Evolutionary conservation across 1,139 yeast genomes (phyloP), one percentile per base, ranked within the genome.

Genomic region (Suhomyces terraborum): DNA sequence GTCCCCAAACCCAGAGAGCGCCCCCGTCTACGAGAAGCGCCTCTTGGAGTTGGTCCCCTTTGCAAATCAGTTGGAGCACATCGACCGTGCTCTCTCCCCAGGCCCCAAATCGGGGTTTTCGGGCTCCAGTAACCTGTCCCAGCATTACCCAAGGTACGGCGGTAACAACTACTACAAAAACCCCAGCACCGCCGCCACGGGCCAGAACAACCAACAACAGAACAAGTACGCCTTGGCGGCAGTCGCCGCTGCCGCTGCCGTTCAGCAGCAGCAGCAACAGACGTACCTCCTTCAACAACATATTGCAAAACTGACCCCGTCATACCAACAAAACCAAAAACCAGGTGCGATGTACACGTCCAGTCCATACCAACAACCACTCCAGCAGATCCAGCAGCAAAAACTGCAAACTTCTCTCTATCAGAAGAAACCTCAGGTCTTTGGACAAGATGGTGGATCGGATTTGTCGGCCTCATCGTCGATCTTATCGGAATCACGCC

Each of bases 221-320:
- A 54, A 55, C 40, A 58, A 59, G 45, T 61, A 58, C 43, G 59
- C 66, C 1, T 51, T 58, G 33, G 64, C 66, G 9, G 58, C 66
- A 2, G 66, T 59, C 5, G 65, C 66, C 3, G 63, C 64, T 1
- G 66, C 67, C 1, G 65, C 66, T 6, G 64, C 65, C 1, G 55
- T 46, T 27, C 54, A 55, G 30, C 54, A 45, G 16, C 50, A 49
- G 10, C 50, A 50, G 32, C 55, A 49, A 27, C 49, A 51, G 27
- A 40, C 39, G 29, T 46, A 42, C 33, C 42, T 47, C 22, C 45
- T 50, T 14, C 56, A 52, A 36, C 47, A 47, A 20, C 52, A 46
- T 21, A 41, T 41, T 10, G 38, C 43, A 13, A 44, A 33, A 34
- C 41, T 24, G 30, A 31, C 37, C 18, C 32, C 35, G 18, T 42